Evolutionary conservation across 2,329 filamentous ascomycete species (phyloP).

Genomic region (Penicillium decumbens): DNA sequence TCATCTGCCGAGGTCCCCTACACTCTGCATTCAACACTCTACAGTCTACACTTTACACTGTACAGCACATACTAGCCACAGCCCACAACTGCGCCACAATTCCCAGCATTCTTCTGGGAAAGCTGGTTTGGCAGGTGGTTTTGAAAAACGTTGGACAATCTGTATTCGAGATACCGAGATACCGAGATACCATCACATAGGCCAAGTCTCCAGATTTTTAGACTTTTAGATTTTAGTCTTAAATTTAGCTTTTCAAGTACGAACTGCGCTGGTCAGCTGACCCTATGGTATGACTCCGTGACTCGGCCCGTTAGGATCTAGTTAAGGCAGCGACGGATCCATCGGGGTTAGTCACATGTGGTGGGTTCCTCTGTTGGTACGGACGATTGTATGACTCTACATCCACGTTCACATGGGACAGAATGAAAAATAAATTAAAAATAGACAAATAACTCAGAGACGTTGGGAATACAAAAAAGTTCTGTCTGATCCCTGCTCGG

Average conservation of each 20-base stretch:
- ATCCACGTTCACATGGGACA: too few relatives aligned
- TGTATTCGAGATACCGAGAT: neutral
- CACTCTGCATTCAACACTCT: too few relatives aligned
- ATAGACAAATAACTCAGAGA: too few relatives aligned
- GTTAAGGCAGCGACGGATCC: too few relatives aligned
- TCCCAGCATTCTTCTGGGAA: conserved; percentile 1
- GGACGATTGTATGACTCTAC: neutral
- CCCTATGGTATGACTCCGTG: neutral
- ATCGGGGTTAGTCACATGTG: too few relatives aligned
- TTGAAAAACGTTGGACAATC: neutral
- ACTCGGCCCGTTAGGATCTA: neutral
- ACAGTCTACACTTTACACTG: neutral
- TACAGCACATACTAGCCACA: conserved; percentile 4
- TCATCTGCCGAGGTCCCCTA: neutral
- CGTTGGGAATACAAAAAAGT: neutral
- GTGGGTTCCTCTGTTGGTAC: too few relatives aligned
- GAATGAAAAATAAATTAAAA: too few relatives aligned
- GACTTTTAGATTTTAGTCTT: neutral
- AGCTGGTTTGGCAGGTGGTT: neutral
- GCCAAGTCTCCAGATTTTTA: neutral
- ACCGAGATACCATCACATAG: neutral
- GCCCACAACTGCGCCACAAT: conserved; percentile 4
- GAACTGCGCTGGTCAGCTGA: neutral
- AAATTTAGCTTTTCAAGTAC: too few relatives aligned
- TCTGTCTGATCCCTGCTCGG: neutral